Evolutionary conservation across 192 early-diverging fungal genomes (phyloP), one percentile per base, ranked within the genome.

Genomic region (Coemansia sp.): DNA sequence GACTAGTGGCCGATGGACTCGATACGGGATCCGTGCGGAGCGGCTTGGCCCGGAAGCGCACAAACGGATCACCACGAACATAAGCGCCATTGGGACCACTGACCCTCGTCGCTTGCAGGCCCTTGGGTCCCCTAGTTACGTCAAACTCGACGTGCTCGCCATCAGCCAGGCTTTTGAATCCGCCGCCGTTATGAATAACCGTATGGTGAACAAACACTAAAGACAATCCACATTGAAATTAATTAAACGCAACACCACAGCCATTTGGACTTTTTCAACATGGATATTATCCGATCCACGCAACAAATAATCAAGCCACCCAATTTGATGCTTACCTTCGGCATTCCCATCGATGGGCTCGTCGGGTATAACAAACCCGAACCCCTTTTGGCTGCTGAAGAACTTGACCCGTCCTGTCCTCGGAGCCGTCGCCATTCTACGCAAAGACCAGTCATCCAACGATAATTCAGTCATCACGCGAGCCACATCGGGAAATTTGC

Each of bases 321-420:
- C 31, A 31, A 31, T 31, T 4, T 31, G 31, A 31, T 4, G 23
- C 77, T 73, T 88, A 93, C 91, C 89, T 89, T 94, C 94, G 45
- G 83, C 84, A 42, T 89, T 79, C 62, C 86, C 85, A 3, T 84
- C 83, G 34, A 83, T 80, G 35, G 83, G 83, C 53, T 88, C 86
- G 59, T 84, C 79, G 11, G 90, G 89, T 57, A 94, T 87, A 59
- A 95, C 91, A 76, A 95, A 95, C 0, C 94, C 94, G 72, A 89
- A 95, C 47, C 94, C 93, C 75, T 94, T 94, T 71, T 87, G 85
- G 65, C 85, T 84, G 65, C 90, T 93, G 79, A 94, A 94, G 70
- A 94, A 94, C 86, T 94, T 94, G 74, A 93, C 91, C 33, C 67
- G 61, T 6, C 78, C 78, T 43, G 71, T 66, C 39, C 73, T 73